Evolutionary conservation across 1,284 basidiomycete genomes (phyloP), one percentile per base, ranked within the genome.

Genomic region (Takashimella tepidaria): DNA sequence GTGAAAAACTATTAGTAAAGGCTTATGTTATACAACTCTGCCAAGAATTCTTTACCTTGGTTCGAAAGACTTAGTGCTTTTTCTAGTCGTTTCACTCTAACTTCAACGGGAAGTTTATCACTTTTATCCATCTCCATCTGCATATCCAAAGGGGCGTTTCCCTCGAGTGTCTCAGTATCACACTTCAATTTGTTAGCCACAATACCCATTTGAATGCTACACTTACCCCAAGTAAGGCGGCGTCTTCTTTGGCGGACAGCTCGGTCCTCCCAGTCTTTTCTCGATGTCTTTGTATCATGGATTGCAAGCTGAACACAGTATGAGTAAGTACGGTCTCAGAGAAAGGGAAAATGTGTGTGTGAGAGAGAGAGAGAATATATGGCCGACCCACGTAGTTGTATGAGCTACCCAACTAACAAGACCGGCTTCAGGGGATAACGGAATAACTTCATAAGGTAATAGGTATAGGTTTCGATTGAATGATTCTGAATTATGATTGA

Each of bases 391-490:
- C 60, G 69, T 70, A 46, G 69, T 66, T 1, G 72, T 74, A 45
- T 74, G 70, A 5, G 63, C 45, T 1, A 74, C 67, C 72, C 72
- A 74, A 53, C 60, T 64, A 11, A 70, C 49, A 13, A 74, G 53
- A 0, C 70, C 72, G 1, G 69, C 66, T 21, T 63, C 62, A 5
- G 66, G 68, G 2, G 64, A 66, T 1, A 74, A 58, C 3, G 72
- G 72, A 8, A 71, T 63, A 6, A 71, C 72, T 50, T 65, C 61
- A 53, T 70, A 72, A 1, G 69, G 68, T 45, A 69, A 45, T 12
- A 69, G 47, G 50, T 72, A 69, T 5, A 74, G 58, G 49, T 72
- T 69, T 1, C 72, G 59, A 13, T 55, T 51, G 50, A 72, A 74
- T 1, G 72, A 66, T 22, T 72, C 69, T 2, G 55, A 53, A 42